Conservation (phyloP, 2,329 filamentous ascomycete species). For the Cytospora piceicola region DNA sequence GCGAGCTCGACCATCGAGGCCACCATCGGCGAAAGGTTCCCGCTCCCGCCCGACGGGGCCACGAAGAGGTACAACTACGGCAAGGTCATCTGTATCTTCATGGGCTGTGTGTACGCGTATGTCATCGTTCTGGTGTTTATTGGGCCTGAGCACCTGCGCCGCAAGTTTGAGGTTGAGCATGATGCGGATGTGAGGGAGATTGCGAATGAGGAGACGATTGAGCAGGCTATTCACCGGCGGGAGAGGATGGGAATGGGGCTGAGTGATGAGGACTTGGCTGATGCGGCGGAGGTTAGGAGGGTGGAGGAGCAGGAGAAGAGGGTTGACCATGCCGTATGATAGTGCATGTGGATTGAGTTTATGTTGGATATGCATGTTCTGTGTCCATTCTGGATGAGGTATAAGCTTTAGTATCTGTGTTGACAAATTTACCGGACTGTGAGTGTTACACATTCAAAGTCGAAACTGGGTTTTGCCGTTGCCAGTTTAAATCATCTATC, state of each 20-base stretch:
- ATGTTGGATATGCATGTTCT: neutral
- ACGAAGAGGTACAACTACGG: slow-evolving; percentile 71
- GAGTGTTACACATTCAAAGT: neutral
- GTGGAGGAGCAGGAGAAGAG: slow-evolving; percentile 20
- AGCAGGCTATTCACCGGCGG: slow-evolving; percentile 47
- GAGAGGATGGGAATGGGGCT: slow-evolving; percentile 44
- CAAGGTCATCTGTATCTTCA: slow-evolving; percentile 87
- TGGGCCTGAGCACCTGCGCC: slow-evolving; percentile 59
- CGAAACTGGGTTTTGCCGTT: neutral
- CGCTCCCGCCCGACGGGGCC: slow-evolving; percentile 60
- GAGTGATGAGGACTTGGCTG: slow-evolving; percentile 38
- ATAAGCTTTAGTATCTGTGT: no score
- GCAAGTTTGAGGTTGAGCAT: slow-evolving; percentile 55
- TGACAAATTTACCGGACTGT: neutral
- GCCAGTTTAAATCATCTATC: neutral
- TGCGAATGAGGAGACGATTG: slow-evolving; percentile 45
- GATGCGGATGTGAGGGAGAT: slow-evolving; percentile 54
- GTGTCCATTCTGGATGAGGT: neutral
- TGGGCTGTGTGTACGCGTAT: slow-evolving; percentile 77
- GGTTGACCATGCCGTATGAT: slow-evolving; percentile 1
- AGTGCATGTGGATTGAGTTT: neutral
- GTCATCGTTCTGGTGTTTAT: slow-evolving; percentile 65
- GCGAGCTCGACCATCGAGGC: slow-evolving; percentile 77
- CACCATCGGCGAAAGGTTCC: slow-evolving; percentile 74
- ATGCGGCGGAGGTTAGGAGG: slow-evolving; percentile 27